Base-by-base conservation (phyloP, 208 protist species). In the Trypanosoma melophagium region DNA sequence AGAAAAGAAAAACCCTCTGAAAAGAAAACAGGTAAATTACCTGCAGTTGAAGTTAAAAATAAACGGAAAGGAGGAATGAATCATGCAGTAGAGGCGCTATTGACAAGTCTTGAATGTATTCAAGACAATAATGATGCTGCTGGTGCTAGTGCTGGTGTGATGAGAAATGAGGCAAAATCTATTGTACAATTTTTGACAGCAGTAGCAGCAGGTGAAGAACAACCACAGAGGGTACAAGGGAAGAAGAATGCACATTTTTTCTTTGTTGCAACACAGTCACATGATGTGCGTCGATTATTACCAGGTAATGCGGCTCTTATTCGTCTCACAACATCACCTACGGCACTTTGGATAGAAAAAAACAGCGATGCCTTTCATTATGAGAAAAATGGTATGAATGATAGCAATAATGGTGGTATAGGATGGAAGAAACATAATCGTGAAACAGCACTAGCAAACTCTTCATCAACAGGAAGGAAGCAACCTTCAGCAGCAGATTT, bases 251-350 rank as follows among this genome's bases (percentile, higher is more conserved):
- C 61, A 3, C 59, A 67, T 28, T 75, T 74, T 44, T 71, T 77
- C 60, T 92, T 90, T 69, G 76, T 92, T 9, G 89, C 89, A 0
- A 88, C 89, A 31, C 89, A 94, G 59, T 92, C 78, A 31, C 86
- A 92, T 64, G 86, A 94, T 60, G 77, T 90, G 49, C 83, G 89
- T 31, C 63, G 80, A 38, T 73, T 70, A 17, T 71, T 94, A 10
- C 73, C 83, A 12, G 51, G 51, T 0, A 64, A 61, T 24, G 61
- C 86, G 10, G 83, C 79, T 25, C 72, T 94, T 64, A 79, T 94
- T 56, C 83, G 89, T 12, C 64, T 87, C 38, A 86, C 86, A 8
- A 64, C 61, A 28, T 76, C 81, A 44, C 89, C 89, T 7, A 71
- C 79, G 24, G 76, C 77, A 21, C 42, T 94, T 13, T 92, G 86